Base-by-base conservation (phyloP, 192 early-diverging fungal genomes). In the Backusella psychrophila region DNA sequence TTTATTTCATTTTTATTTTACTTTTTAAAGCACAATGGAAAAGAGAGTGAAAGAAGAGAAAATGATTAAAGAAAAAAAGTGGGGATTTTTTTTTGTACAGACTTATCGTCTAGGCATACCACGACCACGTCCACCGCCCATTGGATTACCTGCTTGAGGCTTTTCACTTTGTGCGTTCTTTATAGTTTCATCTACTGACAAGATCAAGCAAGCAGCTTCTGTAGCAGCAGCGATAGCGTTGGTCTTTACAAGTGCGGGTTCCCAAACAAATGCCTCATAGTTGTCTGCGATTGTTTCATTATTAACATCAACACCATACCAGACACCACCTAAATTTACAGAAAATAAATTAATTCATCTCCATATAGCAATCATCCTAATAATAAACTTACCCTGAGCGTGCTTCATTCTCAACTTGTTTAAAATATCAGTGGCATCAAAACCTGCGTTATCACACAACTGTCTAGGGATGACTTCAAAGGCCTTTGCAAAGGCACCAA, bases 401-500 rank as follows among this genome's bases (percentile, higher is more conserved):
- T 99, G 98, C 84, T 94, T 93, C 83, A 95, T 95, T 80, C 98
- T 92, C 70, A 99, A 86, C 88, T 97, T 94, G 85, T 98, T 98
- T 73, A 99, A 87, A 73, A 99, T 94, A 83, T 98, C 97, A 19
- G 97, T 99, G 15, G 97, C 93, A 80, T 99, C 98, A 74, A 99
- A 98, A 74, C 98, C 98, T 31, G 98, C 97, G 84, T 99, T 99
- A 83, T 96, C 96, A 86, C 94, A 96, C 26, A 99, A 88, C 86
- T 98, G 97, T 84, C 98, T 92, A n/a, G 98, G 97, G 75, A 99
- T 97, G 29, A 98, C 91, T 81, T 99, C 98, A 39, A 99, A 88
- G 3, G 98, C 96, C 81, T 96, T 95, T 73, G 96, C 97, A 82
- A 94, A 96, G 1, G 96, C 94, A 29, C 92, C 90, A 85, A 98